Evolutionary conservation across 2,329 filamentous ascomycete genomes (phyloP), one percentile per base, ranked within the genome.

Genomic region (Pestalotiopsis sp.): DNA sequence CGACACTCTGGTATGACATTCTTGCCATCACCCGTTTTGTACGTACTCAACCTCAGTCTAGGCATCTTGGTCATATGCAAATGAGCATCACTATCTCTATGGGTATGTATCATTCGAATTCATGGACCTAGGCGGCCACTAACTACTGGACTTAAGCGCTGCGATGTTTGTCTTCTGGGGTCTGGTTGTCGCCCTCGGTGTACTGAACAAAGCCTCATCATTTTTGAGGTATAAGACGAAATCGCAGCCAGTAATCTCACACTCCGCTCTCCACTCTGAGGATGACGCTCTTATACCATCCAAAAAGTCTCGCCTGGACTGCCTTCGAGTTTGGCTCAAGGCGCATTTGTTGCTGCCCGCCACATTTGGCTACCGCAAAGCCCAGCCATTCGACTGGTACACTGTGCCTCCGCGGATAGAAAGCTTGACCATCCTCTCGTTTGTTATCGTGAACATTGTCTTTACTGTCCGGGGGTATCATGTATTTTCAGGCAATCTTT

Each of bases 361-460:
- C 0, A 80, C 83, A 0, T 84, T 85, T 61, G 84, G 84, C 0
- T 75, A 81, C 41, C 77, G 77, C 17, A 82, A 79, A 65, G 79
- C 83, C 0, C 81, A 84, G 56, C 82, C 82, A 25, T 77, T 83
- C 3, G 81, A 82, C 38, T 85, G 82, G 78, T 82, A 79, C 66
- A 84, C 83, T 0, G 78, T 85, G 0, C 83, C 83, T 0, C 81
- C 82, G 0, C 75, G 83, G 3, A 73, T 84, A n/a, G 82, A 86
- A 70, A 81, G 78, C 0, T 69, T 84, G 0, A 83, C 82, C 1
- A 74, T 85, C 2, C 3, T 77, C 0, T 70, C 71, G 0, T 85
- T 85, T 58, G 69, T 82, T 3, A 1, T 78, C 0, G 67, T 85
- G 4, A 85, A 85, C 31, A 60, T 83, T 2, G 70, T 75, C 6